phyloP scores from a whole-genome alignment of 2,329 filamentous ascomycete genomes.

The Ceratocystis albifundus region DNA sequence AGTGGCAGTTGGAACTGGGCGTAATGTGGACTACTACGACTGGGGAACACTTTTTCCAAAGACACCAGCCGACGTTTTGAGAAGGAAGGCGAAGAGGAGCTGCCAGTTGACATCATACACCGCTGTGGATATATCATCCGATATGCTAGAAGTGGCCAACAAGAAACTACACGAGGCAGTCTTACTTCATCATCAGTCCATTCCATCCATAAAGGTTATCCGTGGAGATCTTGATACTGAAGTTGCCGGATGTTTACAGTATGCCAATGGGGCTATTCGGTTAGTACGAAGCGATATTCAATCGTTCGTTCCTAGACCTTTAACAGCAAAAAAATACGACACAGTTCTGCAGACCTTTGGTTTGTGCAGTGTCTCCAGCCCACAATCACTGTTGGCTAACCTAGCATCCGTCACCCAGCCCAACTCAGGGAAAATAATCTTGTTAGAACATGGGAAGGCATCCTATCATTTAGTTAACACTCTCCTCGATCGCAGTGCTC shows the following conservation, averaged over 20 bases:
- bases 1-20: slow-evolving; percentile 50
- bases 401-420: slow-evolving; percentile 43
- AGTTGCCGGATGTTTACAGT: slow-evolving; percentile 27
- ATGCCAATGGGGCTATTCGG: slow-evolving; percentile 36
- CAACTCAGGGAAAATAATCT: slow-evolving; percentile 46
- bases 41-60: slow-evolving; percentile 37
- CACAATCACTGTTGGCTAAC: slow-evolving; percentile 41
- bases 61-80: slow-evolving; percentile 15
- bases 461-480: slow-evolving; percentile 44
- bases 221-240: slow-evolving; percentile 24
- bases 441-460: slow-evolving; percentile 52
- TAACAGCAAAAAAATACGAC: slow-evolving; percentile 38
- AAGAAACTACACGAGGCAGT: slow-evolving; percentile 38
- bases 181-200: slow-evolving; percentile 30
- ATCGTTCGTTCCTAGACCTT: slow-evolving; percentile 33
- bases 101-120: slow-evolving; percentile 43
- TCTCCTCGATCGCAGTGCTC: slow-evolving; percentile 44
- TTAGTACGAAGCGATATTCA: slow-evolving; percentile 41
- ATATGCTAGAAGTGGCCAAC: slow-evolving; percentile 49
- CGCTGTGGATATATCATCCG: slow-evolving; percentile 48
- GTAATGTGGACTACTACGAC: slow-evolving; percentile 49
- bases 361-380: slow-evolving; percentile 50
- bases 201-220: slow-evolving; percentile 33
- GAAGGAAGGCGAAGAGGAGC: not conserved
- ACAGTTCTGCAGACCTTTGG: slow-evolving; percentile 54